phyloP scores from a whole-genome alignment of 768 basidiomycete genomes.

The Russula vinacea region DNA sequence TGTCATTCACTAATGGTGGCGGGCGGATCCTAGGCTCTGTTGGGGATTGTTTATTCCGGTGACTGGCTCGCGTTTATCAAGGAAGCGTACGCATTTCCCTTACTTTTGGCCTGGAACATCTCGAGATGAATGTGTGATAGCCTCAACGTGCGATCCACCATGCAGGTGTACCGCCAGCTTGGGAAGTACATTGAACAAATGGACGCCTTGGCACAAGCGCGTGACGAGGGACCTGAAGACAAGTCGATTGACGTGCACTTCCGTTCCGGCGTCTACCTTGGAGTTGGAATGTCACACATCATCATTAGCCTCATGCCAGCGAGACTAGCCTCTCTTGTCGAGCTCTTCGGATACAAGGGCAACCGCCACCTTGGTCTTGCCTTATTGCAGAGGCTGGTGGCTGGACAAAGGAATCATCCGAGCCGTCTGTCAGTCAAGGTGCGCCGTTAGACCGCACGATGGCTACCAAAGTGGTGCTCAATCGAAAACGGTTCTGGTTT shows the following conservation, averaged over 20 bases:
- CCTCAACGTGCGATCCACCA: slow-evolving; percentile 85
- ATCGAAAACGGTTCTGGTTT: slow-evolving; percentile 15
- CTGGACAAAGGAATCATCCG: slow-evolving; percentile 46
- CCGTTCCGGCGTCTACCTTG: slow-evolving; percentile 87
- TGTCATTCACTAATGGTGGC: background rate
- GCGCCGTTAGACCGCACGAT: slow-evolving; percentile 26
- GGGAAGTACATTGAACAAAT: slow-evolving; percentile 69
- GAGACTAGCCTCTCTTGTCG: slow-evolving; percentile 74
- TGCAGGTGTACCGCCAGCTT: slow-evolving; percentile 78
- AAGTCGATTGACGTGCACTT: slow-evolving; percentile 78
- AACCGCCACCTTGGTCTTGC: slow-evolving; percentile 68
- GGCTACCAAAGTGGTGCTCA: slow-evolving; percentile 5
- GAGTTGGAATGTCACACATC: slow-evolving; percentile 81
- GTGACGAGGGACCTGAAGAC: slow-evolving; percentile 56
- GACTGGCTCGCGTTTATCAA: slow-evolving; percentile 93
- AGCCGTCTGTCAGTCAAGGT: slow-evolving; percentile 51
- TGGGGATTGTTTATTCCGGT: slow-evolving; percentile 87
- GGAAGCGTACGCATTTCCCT: slow-evolving; percentile 64
- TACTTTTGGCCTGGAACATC: slow-evolving; percentile 14
- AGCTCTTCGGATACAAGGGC: slow-evolving; percentile 88
- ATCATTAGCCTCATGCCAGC: slow-evolving; percentile 82
- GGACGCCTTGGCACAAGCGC: slow-evolving; percentile 55
- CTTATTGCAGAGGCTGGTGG: slow-evolving; percentile 62
- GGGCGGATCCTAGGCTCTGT: slow-evolving; percentile 57
- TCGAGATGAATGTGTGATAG: slow-evolving; percentile 40